Percentiles rank a stretch among this genome's conserved stretches.
Conservation (phyloP, 257 asterid genomes). For the Sherardia arvensis region DNA sequence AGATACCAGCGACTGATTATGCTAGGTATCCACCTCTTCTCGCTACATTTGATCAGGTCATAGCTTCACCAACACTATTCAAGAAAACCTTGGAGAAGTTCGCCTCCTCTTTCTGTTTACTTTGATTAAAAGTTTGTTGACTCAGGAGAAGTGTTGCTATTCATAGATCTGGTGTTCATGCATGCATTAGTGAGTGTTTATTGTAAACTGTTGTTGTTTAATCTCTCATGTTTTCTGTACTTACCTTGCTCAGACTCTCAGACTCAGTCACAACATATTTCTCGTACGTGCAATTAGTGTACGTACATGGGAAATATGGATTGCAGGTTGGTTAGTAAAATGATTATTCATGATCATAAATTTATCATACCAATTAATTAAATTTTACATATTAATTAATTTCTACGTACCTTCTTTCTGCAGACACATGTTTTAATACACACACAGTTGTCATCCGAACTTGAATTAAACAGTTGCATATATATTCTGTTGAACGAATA, state of each 20-base stretch:
- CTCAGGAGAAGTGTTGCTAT: neutral
- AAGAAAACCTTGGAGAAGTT: conserved; percentile 58
- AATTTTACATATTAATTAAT: no score
- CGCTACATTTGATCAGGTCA: conserved; percentile 54
- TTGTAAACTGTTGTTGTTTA: neutral
- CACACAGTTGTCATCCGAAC: no score
- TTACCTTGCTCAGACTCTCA: no score
- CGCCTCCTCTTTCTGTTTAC: conserved; percentile 11
- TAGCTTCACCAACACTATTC: conserved; percentile 39
- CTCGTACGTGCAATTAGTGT: no score
- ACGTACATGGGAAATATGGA: no score
- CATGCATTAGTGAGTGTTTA: neutral
- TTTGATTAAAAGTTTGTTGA: neutral
- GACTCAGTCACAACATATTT: neutral
- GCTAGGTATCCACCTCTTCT: conserved; percentile 60
- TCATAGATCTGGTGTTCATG: neutral
- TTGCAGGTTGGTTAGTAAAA: no score
- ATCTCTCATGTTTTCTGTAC: neutral
- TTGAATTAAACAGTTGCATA: no score
- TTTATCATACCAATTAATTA: no score
- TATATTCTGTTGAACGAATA: no score
- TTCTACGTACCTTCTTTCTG: no score
- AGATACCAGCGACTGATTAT: conserved; percentile 18
- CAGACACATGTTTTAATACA: no score
- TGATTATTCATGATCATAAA: no score